Conservation (phyloP, 2,329 filamentous ascomycete species). For the Ploettnerulaceae sp. region DNA sequence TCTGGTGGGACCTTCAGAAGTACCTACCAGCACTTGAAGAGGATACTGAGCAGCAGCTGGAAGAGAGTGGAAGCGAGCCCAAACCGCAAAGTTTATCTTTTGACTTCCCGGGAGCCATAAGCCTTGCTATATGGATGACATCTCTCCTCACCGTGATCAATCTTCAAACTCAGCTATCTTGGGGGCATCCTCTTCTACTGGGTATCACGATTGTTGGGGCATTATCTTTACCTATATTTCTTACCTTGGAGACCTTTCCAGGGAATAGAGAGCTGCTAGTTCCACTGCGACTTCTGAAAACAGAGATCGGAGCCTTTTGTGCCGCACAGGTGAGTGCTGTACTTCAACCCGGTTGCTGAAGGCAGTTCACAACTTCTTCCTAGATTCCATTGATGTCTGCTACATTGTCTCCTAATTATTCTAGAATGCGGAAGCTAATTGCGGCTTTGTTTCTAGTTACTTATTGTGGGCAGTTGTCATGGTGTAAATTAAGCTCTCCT, state of each 20-base stretch:
- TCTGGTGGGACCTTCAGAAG: constrained; percentile 8
- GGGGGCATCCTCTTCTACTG: constrained; percentile 16
- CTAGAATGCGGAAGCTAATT: background rate
- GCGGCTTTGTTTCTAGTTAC: no score
- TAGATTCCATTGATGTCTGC: no score
- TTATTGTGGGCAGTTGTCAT: constrained; percentile 20
- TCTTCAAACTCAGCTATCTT: constrained; percentile 15
- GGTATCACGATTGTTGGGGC: constrained; percentile 11
- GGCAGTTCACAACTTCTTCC: no score
- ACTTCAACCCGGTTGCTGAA: background rate
- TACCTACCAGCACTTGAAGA: constrained; percentile 5
- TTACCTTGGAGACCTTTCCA: constrained; percentile 17
- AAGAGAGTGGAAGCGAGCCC: constrained; percentile 2
- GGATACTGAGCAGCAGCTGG: constrained; percentile 3
- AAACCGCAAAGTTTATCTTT: constrained; percentile 11
- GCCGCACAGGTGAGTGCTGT: constrained; percentile 14
- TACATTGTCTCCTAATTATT: no score
- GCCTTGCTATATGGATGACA: constrained; percentile 18
- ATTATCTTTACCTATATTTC: constrained; percentile 12
- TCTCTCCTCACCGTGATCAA: constrained; percentile 21
- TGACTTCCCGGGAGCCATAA: constrained; percentile 20
- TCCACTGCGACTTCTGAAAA: constrained; percentile 19
- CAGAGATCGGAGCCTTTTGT: constrained; percentile 20
- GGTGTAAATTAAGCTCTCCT: constrained; percentile 13
- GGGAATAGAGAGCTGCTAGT: constrained; percentile 21